Evolutionary conservation across 176 grass and related monocot genomes (phyloP).

Genomic region (Musa troglodytarum): DNA sequence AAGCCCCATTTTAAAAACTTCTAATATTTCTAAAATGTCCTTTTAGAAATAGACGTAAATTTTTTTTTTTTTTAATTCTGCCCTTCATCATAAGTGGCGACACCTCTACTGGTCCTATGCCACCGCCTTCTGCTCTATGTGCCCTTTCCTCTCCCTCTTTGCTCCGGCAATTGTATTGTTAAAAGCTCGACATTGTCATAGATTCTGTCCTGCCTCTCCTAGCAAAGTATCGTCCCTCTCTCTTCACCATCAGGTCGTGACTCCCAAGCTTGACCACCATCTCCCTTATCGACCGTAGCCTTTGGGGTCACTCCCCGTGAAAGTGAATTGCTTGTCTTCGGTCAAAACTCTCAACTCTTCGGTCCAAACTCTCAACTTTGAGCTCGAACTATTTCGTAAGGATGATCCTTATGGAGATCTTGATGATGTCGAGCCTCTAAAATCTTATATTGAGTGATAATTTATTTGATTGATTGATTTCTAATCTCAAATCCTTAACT

Average conservation of each 20-base stretch:
- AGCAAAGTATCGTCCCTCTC: slow-evolving; percentile 25
- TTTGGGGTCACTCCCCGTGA: slow-evolving; percentile 54
- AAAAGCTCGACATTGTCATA: slow-evolving; percentile 31
- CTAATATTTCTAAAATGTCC: too few species aligned
- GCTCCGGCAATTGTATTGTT: slow-evolving; percentile 37
- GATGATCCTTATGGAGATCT: slow-evolving; percentile 32
- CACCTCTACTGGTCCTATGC: not conserved
- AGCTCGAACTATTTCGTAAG: slow-evolving; percentile 60
- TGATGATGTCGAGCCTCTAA: slow-evolving; percentile 44
- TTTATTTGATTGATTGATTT: too few species aligned
- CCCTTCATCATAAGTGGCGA: too few species aligned
- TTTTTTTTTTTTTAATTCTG: too few species aligned
- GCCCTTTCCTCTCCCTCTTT: slow-evolving; percentile 32
- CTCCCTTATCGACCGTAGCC: slow-evolving; percentile 30
- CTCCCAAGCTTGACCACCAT: slow-evolving; percentile 37
- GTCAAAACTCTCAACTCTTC: slow-evolving; percentile 51
- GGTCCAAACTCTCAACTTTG: slow-evolving; percentile 54
- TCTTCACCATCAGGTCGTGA: slow-evolving; percentile 69
- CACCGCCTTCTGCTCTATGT: slow-evolving; percentile 34
- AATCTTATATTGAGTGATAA: slow-evolving; percentile 40
- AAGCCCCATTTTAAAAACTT: too few species aligned
- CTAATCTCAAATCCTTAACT: too few species aligned
- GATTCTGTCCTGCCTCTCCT: slow-evolving; percentile 15
- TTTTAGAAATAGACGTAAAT: too few species aligned
- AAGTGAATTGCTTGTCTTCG: slow-evolving; percentile 50